These are phyloP conservation scores for Gryganskiella cystojenkinii DNA, from an alignment of 192 early-diverging fungal genomes.

Conservation along the genomic window DNA sequence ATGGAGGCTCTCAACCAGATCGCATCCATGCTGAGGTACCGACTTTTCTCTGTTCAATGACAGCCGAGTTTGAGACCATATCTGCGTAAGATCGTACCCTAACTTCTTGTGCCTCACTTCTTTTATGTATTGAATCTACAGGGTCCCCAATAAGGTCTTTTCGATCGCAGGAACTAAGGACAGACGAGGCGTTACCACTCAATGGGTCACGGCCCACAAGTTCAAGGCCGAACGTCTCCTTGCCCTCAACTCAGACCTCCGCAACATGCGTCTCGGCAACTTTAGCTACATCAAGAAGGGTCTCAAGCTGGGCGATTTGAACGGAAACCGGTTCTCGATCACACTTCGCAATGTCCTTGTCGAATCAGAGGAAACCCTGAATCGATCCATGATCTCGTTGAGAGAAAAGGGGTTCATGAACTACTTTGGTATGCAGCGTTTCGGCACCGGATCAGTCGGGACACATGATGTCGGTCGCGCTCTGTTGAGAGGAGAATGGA, in stretches of 20 bases:
- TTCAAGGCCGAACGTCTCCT: constrained; percentile 67
- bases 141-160: constrained; percentile 64
- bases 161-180: constrained; percentile 97
- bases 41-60: too few species aligned
- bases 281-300: constrained; percentile 73
- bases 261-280: constrained; percentile 78
- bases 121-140: constrained; percentile 8
- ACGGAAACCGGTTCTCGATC: constrained; percentile 93
- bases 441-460: constrained; percentile 85
- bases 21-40: constrained; percentile 53
- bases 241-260: constrained; percentile 59
- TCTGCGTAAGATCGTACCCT: not conserved
- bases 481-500: constrained; percentile 79
- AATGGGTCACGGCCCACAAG: constrained; percentile 78
- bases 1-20: constrained; percentile 83
- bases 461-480: constrained; percentile 86
- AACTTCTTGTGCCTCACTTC: not conserved
- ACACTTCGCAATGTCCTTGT: constrained; percentile 71
- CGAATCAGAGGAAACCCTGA: constrained; percentile 59
- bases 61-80: too few species aligned
- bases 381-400: constrained; percentile 72
- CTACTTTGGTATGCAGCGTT: constrained; percentile 98
- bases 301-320: constrained; percentile 85
- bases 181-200: constrained; percentile 89
- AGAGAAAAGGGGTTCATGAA: constrained; percentile 90